Evolutionary conservation across 805 yeast genomes (phyloP).

Genomic region (Candida awuae): DNA sequence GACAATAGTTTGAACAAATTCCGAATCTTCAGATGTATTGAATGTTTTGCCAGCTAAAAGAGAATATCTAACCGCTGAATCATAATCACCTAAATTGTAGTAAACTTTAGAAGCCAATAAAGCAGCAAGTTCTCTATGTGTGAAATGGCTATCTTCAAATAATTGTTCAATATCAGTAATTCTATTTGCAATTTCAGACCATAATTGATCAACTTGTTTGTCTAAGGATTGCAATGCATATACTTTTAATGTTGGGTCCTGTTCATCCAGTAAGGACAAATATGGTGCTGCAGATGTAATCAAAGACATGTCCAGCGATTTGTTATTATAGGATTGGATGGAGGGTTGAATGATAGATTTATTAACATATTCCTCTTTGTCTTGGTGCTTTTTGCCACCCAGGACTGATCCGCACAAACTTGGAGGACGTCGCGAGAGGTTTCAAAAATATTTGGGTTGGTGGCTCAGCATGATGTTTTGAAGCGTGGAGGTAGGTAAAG

Average conservation of each 20-base stretch:
- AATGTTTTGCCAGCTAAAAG: conserved; percentile 77
- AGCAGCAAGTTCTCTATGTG: conserved; percentile 74
- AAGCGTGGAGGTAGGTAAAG: too few relatives aligned
- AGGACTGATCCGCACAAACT: not conserved
- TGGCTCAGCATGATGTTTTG: too few relatives aligned
- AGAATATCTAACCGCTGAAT: conserved; percentile 81
- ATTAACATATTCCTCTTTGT: too few relatives aligned
- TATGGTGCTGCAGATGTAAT: conserved; percentile 82
- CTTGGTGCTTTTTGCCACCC: not conserved
- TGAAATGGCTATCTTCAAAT: conserved; percentile 73
- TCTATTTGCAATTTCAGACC: conserved; percentile 96
- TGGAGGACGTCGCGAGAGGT: not conserved
- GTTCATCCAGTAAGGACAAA: conserved; percentile 80
- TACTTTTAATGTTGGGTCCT: conserved; percentile 65
- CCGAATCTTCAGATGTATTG: conserved; percentile 66
- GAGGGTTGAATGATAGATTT: too few relatives aligned
- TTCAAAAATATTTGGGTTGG: too few relatives aligned
- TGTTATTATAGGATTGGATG: not conserved
- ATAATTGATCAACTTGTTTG: conserved; percentile 75
- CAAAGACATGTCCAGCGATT: conserved; percentile 20
- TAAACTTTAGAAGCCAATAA: conserved; percentile 82
- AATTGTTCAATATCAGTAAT: conserved; percentile 84
- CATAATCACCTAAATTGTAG: conserved; percentile 91
- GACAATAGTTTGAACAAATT: conserved; percentile 87
- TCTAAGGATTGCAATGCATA: conserved; percentile 82